phyloP scores from a whole-genome alignment of 1,284 basidiomycete species.

The Trichosporon faecale region DNA sequence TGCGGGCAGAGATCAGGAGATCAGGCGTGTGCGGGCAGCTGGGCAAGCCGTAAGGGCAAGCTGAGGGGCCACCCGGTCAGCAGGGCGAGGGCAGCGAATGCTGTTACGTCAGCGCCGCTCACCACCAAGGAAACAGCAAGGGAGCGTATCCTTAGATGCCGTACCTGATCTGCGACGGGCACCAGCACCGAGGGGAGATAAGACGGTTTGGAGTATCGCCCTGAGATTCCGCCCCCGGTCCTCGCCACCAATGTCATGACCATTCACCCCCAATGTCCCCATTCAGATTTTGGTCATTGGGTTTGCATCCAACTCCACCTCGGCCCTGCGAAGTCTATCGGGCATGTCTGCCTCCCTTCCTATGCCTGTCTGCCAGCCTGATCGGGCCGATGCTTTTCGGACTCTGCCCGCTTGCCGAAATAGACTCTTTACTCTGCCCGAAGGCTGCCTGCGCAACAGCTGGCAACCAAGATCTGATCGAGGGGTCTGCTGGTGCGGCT shows the following conservation, averaged over 20 bases:
- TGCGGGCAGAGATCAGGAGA: too few relatives aligned
- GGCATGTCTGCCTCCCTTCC: neutral
- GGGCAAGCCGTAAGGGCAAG: neutral
- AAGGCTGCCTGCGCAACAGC: neutral
- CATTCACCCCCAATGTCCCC: neutral
- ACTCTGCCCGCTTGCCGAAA: neutral
- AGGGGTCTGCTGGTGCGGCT: neutral
- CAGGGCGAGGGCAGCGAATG: neutral
- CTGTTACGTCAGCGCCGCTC: neutral
- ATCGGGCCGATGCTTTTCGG: neutral
- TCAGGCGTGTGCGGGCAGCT: neutral
- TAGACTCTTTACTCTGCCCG: neutral
- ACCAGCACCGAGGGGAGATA: neutral
- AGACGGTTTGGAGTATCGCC: neutral
- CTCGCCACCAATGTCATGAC: conserved; percentile 1
- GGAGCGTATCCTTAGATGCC: neutral
- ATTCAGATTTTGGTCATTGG: neutral
- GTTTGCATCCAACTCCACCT: neutral
- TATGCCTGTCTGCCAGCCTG: neutral
- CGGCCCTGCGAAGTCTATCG: neutral
- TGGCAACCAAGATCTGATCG: neutral
- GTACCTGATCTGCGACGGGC: conserved; percentile 1
- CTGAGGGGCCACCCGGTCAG: neutral
- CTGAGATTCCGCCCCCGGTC: neutral
- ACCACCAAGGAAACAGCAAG: neutral